Conservation (phyloP, 1,139 yeast species). For the Candida tetrigidarum region DNA sequence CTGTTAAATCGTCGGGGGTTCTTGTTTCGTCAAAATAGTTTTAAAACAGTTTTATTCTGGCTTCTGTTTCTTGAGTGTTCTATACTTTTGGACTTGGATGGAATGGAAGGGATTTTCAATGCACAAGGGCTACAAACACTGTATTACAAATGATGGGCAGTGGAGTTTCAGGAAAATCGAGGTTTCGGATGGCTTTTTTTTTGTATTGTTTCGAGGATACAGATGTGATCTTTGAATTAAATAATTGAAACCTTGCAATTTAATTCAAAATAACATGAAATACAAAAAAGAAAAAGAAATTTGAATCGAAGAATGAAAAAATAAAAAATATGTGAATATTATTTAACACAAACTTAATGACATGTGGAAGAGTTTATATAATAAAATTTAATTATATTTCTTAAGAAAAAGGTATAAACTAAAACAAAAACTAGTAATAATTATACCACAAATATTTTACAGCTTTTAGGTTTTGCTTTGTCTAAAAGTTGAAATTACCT, state of each 20-base stretch:
- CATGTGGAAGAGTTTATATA: too few species aligned
- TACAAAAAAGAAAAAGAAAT: background rate
- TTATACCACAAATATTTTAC: background rate
- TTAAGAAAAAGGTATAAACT: background rate
- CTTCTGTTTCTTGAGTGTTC: background rate
- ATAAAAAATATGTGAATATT: too few species aligned
- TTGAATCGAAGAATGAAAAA: background rate
- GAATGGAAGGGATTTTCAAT: background rate
- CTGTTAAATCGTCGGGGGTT: too few species aligned
- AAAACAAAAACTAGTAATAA: background rate
- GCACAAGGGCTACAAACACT: conserved; percentile 1
- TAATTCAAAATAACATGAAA: background rate
- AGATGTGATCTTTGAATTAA: background rate
- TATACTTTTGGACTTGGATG: background rate
- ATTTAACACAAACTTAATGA: too few species aligned
- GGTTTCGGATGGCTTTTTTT: background rate
- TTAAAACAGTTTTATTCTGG: background rate
- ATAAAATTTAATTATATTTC: too few species aligned
- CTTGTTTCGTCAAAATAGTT: too few species aligned
- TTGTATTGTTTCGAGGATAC: background rate
- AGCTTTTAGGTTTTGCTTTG: background rate
- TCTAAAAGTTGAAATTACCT: too few species aligned
- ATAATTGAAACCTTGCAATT: background rate
- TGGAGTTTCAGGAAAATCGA: background rate
- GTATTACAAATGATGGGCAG: background rate